Evolutionary conservation across 805 yeast genomes (phyloP), one percentile per base, ranked within the genome.

Genomic region (Lipomyces yamanashiensis): DNA sequence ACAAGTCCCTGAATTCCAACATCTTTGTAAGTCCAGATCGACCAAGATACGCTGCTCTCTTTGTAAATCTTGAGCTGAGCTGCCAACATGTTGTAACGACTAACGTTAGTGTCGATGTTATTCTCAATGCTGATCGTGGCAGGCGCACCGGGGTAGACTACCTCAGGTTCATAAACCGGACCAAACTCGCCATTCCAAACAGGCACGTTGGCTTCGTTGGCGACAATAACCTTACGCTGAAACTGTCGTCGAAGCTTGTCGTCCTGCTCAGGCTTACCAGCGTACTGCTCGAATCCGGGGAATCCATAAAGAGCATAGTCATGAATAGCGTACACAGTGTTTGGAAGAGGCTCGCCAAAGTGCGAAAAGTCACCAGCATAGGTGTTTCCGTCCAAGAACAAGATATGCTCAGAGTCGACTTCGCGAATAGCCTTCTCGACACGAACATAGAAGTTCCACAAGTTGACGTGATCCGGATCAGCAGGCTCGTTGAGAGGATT

Each of bases 111-210:
- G 34, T 65, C 67, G 8, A 75, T 81, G 74, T 19, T 83, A 41
- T 21, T 33, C 41, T 50, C 57, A 13, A 48, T 23, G 17, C n/a
- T 23, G 48, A 40, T 41, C 21, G 13, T 23, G 36, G 34, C 81
- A 3, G 76, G 72, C 57, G 80, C 73, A 59, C 80, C 73, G 0
- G 61, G 56, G 67, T 81, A 83, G 21, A 82, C 83, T 8, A 58
- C 84, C 74, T 6, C 80, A 75, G 17, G 82, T 79, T 69, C 81
- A 80, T 40, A 82, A 83, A 61, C 61, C 2, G 7, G 85, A 84
- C 39, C 85, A 84, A 71, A 82, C 81, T 71, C 82, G 83, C 85
- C 85, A 70, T 81, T 81, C 85, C 85, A 82, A 13, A 81, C 84
- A 2, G 85, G 84, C 5, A 81, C 82, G 13, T 76, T 70, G 61